phyloP scores from a whole-genome alignment of 495 filamentous ascomycete genomes.

The Trichoderma virens region DNA sequence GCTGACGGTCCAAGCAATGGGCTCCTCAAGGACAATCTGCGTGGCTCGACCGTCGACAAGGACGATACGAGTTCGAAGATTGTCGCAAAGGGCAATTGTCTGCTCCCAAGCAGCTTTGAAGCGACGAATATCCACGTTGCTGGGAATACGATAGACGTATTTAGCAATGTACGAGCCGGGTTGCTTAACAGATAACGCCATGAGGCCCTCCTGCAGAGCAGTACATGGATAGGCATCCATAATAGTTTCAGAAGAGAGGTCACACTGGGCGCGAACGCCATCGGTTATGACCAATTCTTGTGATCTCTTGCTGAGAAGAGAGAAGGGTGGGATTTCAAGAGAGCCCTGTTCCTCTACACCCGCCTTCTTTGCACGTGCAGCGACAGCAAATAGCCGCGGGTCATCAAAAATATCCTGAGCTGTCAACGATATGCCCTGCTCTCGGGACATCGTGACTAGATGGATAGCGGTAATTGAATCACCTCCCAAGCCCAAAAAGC shows the following conservation, averaged over 20 bases:
- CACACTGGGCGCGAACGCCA: not conserved
- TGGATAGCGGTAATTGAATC: slow-evolving; percentile 6
- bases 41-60: not conserved
- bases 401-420: slow-evolving; percentile 34
- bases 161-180: slow-evolving; percentile 5
- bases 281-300: not conserved
- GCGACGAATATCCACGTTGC: not conserved
- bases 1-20: not conserved
- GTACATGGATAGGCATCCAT: slow-evolving; percentile 53
- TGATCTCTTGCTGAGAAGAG: not conserved
- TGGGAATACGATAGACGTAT: not conserved
- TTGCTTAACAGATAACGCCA: not conserved
- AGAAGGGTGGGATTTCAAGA: not conserved
- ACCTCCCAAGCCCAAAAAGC: slow-evolving; percentile 39
- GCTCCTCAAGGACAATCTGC: not conserved
- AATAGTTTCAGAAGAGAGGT: slow-evolving; percentile 18
- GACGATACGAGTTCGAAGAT: slow-evolving; percentile 11
- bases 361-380: not conserved
- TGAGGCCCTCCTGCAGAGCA: slow-evolving; percentile 45
- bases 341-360: not conserved
- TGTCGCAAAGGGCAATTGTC: not conserved
- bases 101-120: slow-evolving; percentile 10
- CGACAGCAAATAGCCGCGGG: slow-evolving; percentile 21
- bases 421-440: not conserved
- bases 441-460: not conserved